Evolutionary conservation across 495 filamentous ascomycete genomes (phyloP), one percentile per base, ranked within the genome.

Genomic region (Hypoxylon fuscum): DNA sequence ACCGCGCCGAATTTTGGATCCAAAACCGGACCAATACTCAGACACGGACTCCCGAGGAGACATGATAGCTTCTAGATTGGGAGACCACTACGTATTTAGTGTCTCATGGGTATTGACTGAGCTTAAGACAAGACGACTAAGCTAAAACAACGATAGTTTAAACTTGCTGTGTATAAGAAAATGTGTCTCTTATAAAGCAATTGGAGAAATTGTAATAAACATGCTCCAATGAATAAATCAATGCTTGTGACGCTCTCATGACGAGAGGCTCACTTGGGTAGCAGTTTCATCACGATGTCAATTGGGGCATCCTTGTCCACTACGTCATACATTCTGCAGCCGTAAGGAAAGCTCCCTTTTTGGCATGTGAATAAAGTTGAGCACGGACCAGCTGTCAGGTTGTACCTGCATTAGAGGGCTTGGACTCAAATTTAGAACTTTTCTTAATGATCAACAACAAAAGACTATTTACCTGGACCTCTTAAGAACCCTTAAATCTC

Each of bases 301-400:
- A 31, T 52, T 15, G 23, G 42, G 35, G 27, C 7, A 58, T 21
- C 54, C 61, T 32, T 50, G 50, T 55, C 44, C 9, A 59, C 51
- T 59, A 65, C 62, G 55, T 65, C 62, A 65, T 53, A n/a, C 0
- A 47, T 38, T 17, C 22, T 29, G 21, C 10, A 53, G 31, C 27
- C 22, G 8, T 3, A 44, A 8, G 17, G 45, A 11, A 17, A 29
- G 46, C 29, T 9, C 18, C 46, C 21, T 11, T 43, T 37, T 17
- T 66, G 55, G 31, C 55, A 66, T 64, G 61, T 64, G 61, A 64
- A 64, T 27, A 27, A 23, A 25, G 29, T 32, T 55, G 17, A 31
- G 35, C 45, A 49, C 45, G 25, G 44, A 43, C 45, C 35, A 49
- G 9, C 6, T 38, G 23, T n/a, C 21, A 25, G n/a, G 5, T 49